Conservation (phyloP, 768 basidiomycete species). For the Termitomyces heimii region DNA sequence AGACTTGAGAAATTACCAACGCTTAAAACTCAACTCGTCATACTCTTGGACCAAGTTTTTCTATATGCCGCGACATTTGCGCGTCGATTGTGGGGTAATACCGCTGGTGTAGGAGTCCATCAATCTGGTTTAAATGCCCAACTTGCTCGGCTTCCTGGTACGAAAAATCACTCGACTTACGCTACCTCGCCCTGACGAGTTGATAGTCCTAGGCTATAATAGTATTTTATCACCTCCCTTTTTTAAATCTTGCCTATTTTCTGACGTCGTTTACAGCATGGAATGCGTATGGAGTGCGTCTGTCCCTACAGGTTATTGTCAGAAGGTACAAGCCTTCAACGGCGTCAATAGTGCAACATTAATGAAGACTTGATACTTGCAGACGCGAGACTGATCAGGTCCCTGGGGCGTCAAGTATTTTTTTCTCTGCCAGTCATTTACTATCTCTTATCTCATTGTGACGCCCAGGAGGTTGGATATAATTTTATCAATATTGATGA, state of each 20-base stretch:
- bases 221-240: slow-evolving; percentile 36
- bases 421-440: background rate
- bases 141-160: slow-evolving; percentile 32
- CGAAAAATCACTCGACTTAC: slow-evolving; percentile 1
- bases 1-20: no score
- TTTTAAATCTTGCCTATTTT: background rate
- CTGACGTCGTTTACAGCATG: slow-evolving; percentile 36
- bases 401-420: slow-evolving; percentile 48
- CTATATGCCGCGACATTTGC: slow-evolving; percentile 15
- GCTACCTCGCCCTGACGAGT: background rate
- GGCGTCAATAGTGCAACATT: slow-evolving; percentile 44
- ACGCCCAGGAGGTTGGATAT: slow-evolving; percentile 48
- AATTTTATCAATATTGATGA: slow-evolving; percentile 59
- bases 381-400: slow-evolving; percentile 46
- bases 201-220: slow-evolving; percentile 56
- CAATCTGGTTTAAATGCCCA: slow-evolving; percentile 20
- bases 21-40: background rate
- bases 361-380: slow-evolving; percentile 45
- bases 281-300: slow-evolving; percentile 59
- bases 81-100: slow-evolving; percentile 15
- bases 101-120: slow-evolving; percentile 2
- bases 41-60: background rate
- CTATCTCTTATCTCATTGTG: background rate
- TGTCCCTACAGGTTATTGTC: background rate
- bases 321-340: background rate